These are phyloP conservation scores for Mycena pura DNA, from an alignment of 768 basidiomycete species.

Conservation along the genomic window DNA sequence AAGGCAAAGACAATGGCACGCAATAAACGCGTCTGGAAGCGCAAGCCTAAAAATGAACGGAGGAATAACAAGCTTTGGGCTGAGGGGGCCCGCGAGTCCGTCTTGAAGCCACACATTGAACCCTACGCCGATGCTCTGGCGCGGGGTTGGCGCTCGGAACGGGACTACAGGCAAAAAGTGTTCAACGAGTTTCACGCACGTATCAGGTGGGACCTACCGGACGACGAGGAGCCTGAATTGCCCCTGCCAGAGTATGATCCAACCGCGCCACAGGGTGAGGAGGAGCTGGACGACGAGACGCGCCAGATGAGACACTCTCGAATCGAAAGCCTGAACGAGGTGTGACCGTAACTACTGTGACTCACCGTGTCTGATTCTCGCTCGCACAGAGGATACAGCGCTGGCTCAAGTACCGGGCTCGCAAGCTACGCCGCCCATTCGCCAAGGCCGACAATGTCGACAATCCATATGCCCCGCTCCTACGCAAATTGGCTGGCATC, in stretches of 20 bases:
- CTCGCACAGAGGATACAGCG: background rate
- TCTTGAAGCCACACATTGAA: background rate
- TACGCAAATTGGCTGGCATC: background rate
- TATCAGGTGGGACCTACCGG: background rate
- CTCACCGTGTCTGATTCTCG: background rate
- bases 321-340: background rate
- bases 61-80: background rate
- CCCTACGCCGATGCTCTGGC: constrained; percentile 2
- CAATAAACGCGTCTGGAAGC: background rate
- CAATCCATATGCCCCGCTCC: background rate
- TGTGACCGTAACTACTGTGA: background rate
- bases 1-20: too few species aligned
- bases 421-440: background rate
- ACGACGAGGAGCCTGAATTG: background rate
- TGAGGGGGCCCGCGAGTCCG: background rate
- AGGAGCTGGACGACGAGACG: background rate
- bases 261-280: background rate
- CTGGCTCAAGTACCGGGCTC: constrained; percentile 8
- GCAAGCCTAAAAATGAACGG: background rate
- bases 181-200: constrained; percentile 6
- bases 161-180: background rate
- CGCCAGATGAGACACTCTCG: background rate
- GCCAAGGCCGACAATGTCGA: background rate
- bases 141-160: background rate
- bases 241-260: background rate